Base-by-base conservation (phyloP, 2,329 filamentous ascomycete species). In the Ophiostoma quercus region DNA sequence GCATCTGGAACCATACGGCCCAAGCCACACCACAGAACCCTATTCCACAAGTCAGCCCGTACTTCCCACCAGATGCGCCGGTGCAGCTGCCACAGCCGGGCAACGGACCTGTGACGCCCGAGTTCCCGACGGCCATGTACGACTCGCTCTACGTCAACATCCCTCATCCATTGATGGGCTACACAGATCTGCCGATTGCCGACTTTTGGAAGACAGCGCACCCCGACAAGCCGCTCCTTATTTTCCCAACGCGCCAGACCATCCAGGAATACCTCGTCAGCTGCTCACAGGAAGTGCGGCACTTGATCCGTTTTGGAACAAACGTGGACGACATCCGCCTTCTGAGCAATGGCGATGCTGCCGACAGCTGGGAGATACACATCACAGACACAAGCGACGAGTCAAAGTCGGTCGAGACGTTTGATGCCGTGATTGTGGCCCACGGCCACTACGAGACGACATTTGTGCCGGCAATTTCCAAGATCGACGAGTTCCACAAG, bases 71-170 rank as follows among this genome's bases (percentile, higher is more conserved):
- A 0, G 90, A 94, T 73, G 82, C 84, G 70, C 90, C 91, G 5
- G 78, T 88, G 70, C 86, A 83, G 81, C 76, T 78, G 19, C 73
- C 75, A 7, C 74, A 73, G 71, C 67, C 72, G 2, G 16, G 9
- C 29, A 16, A 16, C 60, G 34, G 41, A 29, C 12, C 41, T 8
- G 54, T 14, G 8, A 76, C 84, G 0, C 85, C 90, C 6, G 78
- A 88, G 2, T 96, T 94, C 75, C 83, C 92, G n/a, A 92, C 91
- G 22, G 91, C 94, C 2, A 87, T 97, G 79, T 97, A 97, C 78
- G 87, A 92, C 66, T 81, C 84, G 32, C 82, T 97, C 19, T 90
- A 97, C 76, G 93, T 94, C 29, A 98, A 98, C 77, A 93, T 97
- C 66, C 91, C 93, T 0, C 87, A 90, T 71, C 82, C 84, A 0